Evolutionary conservation across 2,329 filamentous ascomycete species (phyloP).

Genomic region (Stachybotrys echinatus): DNA sequence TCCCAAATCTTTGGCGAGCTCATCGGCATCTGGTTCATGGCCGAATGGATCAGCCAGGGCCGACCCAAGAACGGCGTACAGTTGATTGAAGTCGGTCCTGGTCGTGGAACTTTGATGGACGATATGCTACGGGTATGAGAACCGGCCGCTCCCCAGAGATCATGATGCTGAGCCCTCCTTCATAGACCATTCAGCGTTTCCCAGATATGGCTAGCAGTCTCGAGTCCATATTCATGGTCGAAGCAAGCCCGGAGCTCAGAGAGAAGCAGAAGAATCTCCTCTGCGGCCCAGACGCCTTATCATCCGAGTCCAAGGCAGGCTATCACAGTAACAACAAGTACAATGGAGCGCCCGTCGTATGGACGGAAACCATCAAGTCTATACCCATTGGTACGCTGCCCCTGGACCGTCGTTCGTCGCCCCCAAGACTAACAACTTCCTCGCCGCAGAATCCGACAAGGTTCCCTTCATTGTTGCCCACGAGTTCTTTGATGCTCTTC

Average conservation of each 20-base stretch:
- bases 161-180: neutral
- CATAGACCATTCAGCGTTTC: conserved; percentile 80
- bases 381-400: conserved; percentile 57
- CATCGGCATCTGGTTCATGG: conserved; percentile 88
- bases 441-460: conserved; percentile 51
- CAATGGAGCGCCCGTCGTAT: conserved; percentile 68
- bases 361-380: conserved; percentile 86
- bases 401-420: too few species aligned
- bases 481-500: conserved; percentile 97
- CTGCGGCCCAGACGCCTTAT: conserved; percentile 63
- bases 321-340: conserved; percentile 73
- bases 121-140: conserved; percentile 77
- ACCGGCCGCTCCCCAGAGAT: neutral
- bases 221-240: conserved; percentile 87
- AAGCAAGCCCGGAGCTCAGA: conserved; percentile 79
- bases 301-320: conserved; percentile 68
- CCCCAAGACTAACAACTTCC: neutral
- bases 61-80: conserved; percentile 68
- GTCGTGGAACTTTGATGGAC: conserved; percentile 93
- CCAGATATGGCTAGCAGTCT: conserved; percentile 70
- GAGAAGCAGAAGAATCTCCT: conserved; percentile 75
- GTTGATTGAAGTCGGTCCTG: conserved; percentile 90
- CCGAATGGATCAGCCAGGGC: conserved; percentile 94
- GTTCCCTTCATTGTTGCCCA: conserved; percentile 93
- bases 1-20: conserved; percentile 96